A percentile compares a stretch with the other conserved stretches of the same genome.
Evolutionary conservation across 2,329 filamentous ascomycete genomes (phyloP).

Genomic region (Talaromyces sp.): DNA sequence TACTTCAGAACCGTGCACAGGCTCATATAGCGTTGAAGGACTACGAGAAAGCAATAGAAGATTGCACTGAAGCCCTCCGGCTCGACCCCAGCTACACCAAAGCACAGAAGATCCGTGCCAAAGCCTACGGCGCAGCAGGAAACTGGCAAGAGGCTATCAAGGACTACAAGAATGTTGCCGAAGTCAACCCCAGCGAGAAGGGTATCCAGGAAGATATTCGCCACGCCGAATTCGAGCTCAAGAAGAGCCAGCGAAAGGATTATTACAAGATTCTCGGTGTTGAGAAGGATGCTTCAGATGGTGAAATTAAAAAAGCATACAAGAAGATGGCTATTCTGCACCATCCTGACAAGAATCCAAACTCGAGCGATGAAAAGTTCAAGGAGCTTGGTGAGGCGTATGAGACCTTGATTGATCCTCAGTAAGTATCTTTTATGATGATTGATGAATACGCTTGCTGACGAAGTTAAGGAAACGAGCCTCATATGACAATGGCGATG

Average conservation of each 20-base stretch:
- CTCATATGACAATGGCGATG: conserved; percentile 87
- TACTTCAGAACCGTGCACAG: conserved; percentile 87
- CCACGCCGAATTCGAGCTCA: conserved; percentile 87
- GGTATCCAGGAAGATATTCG: conserved; percentile 79
- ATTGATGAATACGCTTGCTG: conserved; percentile 17
- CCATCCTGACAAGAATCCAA: conserved; percentile 95
- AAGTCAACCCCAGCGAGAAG: conserved; percentile 77
- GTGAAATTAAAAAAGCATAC: conserved; percentile 94
- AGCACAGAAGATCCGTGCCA: conserved; percentile 90
- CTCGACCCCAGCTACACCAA: conserved; percentile 84
- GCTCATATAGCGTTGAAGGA: conserved; percentile 77
- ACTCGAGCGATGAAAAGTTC: conserved; percentile 82
- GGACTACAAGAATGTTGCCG: conserved; percentile 82
- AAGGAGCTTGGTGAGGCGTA: conserved; percentile 98
- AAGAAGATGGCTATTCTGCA: conserved; percentile 89
- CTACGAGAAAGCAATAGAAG: conserved; percentile 73
- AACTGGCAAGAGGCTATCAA: conserved; percentile 89
- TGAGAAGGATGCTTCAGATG: conserved; percentile 77
- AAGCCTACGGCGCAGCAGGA: conserved; percentile 77
- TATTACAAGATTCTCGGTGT: conserved; percentile 97
- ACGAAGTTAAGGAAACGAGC: conserved; percentile 66
- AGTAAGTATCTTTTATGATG: conserved; percentile 57
- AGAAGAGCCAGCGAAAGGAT: conserved; percentile 96
- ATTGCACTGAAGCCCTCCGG: conserved; percentile 79
- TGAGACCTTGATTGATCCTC: conserved; percentile 87